Evolutionary conservation across 2,329 filamentous ascomycete genomes (phyloP).

Genomic region (Scytalidium sp.): DNA sequence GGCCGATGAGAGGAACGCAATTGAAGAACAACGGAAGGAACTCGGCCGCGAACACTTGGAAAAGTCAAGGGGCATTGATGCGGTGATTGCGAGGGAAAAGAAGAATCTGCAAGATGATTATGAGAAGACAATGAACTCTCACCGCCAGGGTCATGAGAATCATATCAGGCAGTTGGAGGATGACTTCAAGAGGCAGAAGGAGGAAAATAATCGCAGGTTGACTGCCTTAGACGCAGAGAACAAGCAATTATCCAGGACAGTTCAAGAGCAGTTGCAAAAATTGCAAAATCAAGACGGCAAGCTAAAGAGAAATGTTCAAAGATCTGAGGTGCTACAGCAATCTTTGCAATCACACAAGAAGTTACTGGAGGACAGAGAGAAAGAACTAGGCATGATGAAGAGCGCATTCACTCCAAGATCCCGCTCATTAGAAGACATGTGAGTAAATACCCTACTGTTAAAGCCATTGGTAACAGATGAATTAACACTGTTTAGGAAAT

Average conservation of each 20-base stretch:
- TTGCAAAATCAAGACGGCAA: slow-evolving; percentile 2
- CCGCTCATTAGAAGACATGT: slow-evolving; percentile 8
- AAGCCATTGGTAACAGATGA: not conserved
- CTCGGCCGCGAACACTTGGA: slow-evolving; percentile 2
- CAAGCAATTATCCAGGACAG: not conserved
- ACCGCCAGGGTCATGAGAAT: not conserved
- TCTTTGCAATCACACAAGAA: slow-evolving; percentile 6
- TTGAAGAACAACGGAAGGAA: slow-evolving; percentile 4
- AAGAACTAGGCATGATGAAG: slow-evolving; percentile 7
- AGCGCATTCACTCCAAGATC: slow-evolving; percentile 10
- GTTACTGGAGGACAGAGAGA: slow-evolving; percentile 7
- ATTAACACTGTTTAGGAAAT: slow-evolving; percentile 7
- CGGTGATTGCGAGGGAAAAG: slow-evolving; percentile 4
- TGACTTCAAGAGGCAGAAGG: slow-evolving; percentile 5
- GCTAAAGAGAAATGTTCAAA: slow-evolving; percentile 1
- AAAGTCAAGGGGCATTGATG: not conserved
- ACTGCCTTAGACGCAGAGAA: slow-evolving; percentile 5
- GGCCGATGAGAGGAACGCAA: not conserved
- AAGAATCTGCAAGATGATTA: not conserved
- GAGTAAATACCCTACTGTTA: slow-evolving; percentile 1
- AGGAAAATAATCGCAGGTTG: slow-evolving; percentile 4
- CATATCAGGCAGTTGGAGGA: slow-evolving; percentile 5
- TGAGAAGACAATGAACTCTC: slow-evolving; percentile 1
- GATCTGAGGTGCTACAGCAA: slow-evolving; percentile 5
- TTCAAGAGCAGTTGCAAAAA: slow-evolving; percentile 4